Evolutionary conservation across 78 protist species (phyloP), one percentile per base, ranked within the genome.

Genomic region (Tieghemostelium lacteum): DNA sequence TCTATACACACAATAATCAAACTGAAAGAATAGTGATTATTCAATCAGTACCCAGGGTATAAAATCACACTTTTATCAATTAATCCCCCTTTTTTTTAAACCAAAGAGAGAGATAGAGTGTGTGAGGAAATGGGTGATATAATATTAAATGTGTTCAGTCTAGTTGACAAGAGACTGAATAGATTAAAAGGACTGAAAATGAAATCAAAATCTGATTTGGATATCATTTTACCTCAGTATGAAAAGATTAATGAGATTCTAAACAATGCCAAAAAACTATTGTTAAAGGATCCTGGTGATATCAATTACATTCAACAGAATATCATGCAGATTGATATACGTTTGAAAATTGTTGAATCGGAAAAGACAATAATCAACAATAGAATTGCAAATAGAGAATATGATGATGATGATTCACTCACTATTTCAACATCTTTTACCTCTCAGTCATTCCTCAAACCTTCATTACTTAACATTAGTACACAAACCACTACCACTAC

Each of bases 141-240:
- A 4, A 69, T 83, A 19, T 39, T 83, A 58, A 83, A 57, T 83
- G 67, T 83, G 26, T 69, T 83, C 50, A 63, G 65, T 3, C n/a
- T 83, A 29, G 91, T 83, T 2, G 91, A 83, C n/a, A 83, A 83
- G 65, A 83, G 91, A 63, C 54, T 83, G 12, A 83, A 83, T 45
- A 17, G 91, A 45, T 42, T 83, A 17, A 83, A 83, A 24, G 91
- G 91, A 22, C 36, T 57, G 29, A 34, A 62, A 28, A 40, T 71
- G 0, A 69, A 6, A 4, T 69, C 91, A 1, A 57, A 10, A 20
- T 33, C 28, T 24, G 77, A 71, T 71, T 12, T 20, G 6, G 63
- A 45, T 17, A 31, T 63, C 1, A 26, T 55, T 1, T 37, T 83
- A 7, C 64, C 74, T 14, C 64, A 83, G 26, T 83, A 83, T 69